phyloP scores from a whole-genome alignment of 2,329 filamentous ascomycete genomes.

The Fusarium nelsonii region DNA sequence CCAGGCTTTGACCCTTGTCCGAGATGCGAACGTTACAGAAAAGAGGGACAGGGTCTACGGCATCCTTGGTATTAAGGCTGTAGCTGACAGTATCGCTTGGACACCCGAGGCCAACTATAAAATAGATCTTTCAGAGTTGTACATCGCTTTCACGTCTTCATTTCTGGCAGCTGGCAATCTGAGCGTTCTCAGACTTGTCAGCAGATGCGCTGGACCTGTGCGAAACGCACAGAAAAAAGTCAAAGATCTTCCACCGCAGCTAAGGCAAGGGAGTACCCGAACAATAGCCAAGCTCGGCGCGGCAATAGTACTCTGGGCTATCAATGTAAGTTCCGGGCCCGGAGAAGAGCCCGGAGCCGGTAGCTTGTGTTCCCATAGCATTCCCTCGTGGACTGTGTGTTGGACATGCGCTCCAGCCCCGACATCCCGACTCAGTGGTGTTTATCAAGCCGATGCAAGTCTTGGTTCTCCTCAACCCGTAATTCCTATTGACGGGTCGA shows the following conservation, averaged over 20 bases:
- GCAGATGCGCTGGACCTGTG: neutral
- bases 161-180: neutral
- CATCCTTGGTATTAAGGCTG: constrained; percentile 6
- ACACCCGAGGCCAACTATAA: neutral
- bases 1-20: neutral
- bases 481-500: neutral
- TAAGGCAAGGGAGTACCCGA: neutral
- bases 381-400: constrained; percentile 10
- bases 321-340: neutral
- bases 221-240: neutral
- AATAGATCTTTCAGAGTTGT: neutral
- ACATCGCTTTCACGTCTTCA: neutral
- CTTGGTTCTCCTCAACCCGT: neutral
- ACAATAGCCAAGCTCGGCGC: neutral
- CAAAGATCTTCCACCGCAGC: neutral
- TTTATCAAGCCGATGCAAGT: neutral
- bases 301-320: neutral
- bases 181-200: neutral
- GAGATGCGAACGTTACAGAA: neutral
- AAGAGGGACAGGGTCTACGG: constrained; percentile 21
- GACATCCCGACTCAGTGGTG: neutral
- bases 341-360: neutral
- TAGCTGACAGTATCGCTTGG: neutral
- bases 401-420: constrained; percentile 14
- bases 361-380: neutral